Conservation (phyloP, 257 asterid genomes). For the Rauvolfia tetraphylla region DNA sequence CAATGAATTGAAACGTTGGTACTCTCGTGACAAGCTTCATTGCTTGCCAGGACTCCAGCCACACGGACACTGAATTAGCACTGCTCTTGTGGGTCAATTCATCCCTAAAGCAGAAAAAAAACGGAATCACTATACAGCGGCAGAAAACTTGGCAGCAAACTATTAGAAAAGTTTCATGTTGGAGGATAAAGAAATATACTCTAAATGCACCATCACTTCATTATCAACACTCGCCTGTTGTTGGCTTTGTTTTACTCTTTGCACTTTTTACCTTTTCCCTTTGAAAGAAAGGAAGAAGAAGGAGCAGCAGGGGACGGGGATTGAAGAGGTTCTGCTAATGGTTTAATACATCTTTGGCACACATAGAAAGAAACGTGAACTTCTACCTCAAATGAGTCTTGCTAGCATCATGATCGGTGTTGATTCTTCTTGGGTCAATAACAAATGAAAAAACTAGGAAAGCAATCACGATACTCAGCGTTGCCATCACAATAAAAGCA, state of each 20-base stretch:
- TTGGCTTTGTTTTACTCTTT: background rate
- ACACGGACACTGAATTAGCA: conserved; percentile 43
- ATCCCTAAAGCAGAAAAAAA: conserved; percentile 49
- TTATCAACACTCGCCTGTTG: background rate
- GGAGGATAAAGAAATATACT: background rate
- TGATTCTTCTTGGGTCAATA: conserved; percentile 59
- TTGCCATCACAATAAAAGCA: conserved; percentile 74
- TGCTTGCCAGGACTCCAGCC: conserved; percentile 89
- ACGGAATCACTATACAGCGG: conserved; percentile 8
- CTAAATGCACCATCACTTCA: background rate
- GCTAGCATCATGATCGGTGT: conserved; percentile 29
- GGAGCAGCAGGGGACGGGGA: background rate
- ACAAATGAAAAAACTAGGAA: conserved; percentile 76
- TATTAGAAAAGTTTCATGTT: background rate
- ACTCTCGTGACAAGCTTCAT: conserved; percentile 76
- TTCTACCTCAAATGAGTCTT: conserved; percentile 53
- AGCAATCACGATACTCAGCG: conserved; percentile 70
- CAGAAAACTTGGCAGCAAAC: background rate
- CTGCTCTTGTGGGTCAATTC: conserved; percentile 43
- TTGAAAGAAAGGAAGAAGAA: background rate
- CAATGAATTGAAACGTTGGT: conserved; percentile 87
- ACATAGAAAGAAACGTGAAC: background rate
- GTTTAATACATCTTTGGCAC: background rate
- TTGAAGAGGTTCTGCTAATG: background rate
- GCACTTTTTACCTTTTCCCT: background rate